Evolutionary conservation across 2,329 filamentous ascomycete genomes (phyloP), one percentile per base, ranked within the genome.

Genomic region (Alternaria conjuncta): DNA sequence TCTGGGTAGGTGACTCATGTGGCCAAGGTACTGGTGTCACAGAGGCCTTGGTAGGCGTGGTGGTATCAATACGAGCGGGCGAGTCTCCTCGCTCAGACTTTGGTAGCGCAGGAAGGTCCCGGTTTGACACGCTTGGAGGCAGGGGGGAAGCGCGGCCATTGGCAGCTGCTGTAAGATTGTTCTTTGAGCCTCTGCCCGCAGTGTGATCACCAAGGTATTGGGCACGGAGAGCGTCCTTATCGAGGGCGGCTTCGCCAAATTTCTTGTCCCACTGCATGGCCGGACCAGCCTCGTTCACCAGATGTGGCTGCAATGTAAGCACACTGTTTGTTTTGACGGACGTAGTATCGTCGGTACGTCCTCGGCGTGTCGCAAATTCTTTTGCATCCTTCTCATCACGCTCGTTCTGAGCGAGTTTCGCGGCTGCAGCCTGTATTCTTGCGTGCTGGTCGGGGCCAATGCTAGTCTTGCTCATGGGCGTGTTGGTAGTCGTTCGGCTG

Each of bases 221-320:
- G 67, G 93, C 89, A 57, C 94, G 90, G 66, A 97, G 90, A 8
- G 90, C 86, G 73, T 96, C 90, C 81, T 96, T 96, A 73, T 94
- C 94, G 86, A 95, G 91, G 5, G 91, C 86, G 72, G 95, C 90
- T 82, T 97, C 97, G 81, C 98, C 96, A 77, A 97, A 98, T 73
- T 93, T 94, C 79, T 89, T 96, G 30, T 95, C 93, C 96, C 96
- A 99, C 80, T 97, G 97, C 90, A 99, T 91, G 1, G 96, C 96
- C 23, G 94, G 92, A 9, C 92, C 96, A 18, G 94, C 95, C 78
- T 97, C 96, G 57, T 86, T 93, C 74, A 94, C 86, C 65, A 98
- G 91, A 57, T 89, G 87, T 2, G 94, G 92, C 76, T 97, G 94
- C 50, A 98, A 84, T 4, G 94, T 97, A 75, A 97, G 86, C 60